Percentiles rank a stretch among this genome's conserved stretches.
phyloP scores from a whole-genome alignment of 1,139 yeast species.

The Suhomyces maxii region DNA sequence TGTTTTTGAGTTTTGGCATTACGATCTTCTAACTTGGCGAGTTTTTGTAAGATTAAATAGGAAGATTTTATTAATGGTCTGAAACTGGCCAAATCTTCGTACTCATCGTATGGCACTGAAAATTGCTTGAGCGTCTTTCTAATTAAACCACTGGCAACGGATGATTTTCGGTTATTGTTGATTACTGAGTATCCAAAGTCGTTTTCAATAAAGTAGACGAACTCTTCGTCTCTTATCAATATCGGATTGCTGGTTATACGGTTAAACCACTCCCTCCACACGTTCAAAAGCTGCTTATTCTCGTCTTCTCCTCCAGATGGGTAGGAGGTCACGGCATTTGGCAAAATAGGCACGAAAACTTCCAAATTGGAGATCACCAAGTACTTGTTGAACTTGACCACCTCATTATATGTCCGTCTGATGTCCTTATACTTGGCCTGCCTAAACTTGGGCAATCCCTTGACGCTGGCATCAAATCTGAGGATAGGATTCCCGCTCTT shows the following conservation, averaged over 20 bases:
- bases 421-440: conserved; percentile 70
- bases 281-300: conserved; percentile 51
- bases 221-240: conserved; percentile 81
- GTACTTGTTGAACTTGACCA: conserved; percentile 74
- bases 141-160: conserved; percentile 78
- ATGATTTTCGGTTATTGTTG: conserved; percentile 51
- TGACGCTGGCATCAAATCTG: conserved; percentile 39
- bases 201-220: conserved; percentile 82
- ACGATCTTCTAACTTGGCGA: conserved; percentile 56
- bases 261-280: conserved; percentile 86
- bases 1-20: conserved; percentile 55
- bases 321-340: conserved; percentile 70
- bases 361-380: conserved; percentile 81
- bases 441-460: conserved; percentile 72
- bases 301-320: conserved; percentile 87
- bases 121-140: conserved; percentile 90
- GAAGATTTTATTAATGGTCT: conserved; percentile 82
- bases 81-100: conserved; percentile 74
- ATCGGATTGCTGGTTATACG: conserved; percentile 74
- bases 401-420: conserved; percentile 78
- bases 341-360: conserved; percentile 89
- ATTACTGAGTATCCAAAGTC: conserved; percentile 81
- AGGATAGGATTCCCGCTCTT: conserved; percentile 48
- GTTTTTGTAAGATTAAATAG: conserved; percentile 60
- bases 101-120: conserved; percentile 89